phyloP scores from a whole-genome alignment of 371 early-diverging fungal species.

The Smittium mucronatum region DNA sequence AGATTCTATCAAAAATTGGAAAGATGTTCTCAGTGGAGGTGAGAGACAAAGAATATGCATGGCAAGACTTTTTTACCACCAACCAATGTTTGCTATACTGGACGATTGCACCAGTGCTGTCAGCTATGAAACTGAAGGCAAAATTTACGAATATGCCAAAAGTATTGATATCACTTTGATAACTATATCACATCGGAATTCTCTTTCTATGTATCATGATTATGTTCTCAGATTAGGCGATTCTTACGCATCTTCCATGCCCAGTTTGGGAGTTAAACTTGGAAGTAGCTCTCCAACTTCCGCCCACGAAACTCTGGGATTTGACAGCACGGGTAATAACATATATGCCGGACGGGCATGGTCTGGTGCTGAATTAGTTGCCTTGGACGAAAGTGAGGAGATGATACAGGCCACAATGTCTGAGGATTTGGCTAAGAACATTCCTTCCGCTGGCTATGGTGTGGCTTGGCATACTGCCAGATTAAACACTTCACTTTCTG shows the following conservation, averaged over 20 bases:
- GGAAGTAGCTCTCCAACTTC: background rate
- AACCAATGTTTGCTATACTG: conserved; percentile 73
- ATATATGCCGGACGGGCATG: conserved; percentile 6
- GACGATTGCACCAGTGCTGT: conserved; percentile 81
- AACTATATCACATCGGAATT: conserved; percentile 70
- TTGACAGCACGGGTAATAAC: background rate
- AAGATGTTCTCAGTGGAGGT: conserved; percentile 67
- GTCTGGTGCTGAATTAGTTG: conserved; percentile 8
- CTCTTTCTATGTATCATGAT: conserved; percentile 73
- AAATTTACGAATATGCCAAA: conserved; percentile 72
- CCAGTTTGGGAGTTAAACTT: conserved; percentile 2
- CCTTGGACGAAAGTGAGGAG: conserved; percentile 8
- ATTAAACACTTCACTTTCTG: background rate
- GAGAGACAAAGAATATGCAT: conserved; percentile 72
- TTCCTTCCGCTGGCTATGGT: background rate
- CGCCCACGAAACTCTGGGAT: background rate
- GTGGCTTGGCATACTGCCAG: conserved; percentile 11
- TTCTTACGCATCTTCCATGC: conserved; percentile 12
- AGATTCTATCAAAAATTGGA: conserved; percentile 70
- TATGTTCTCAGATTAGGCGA: conserved; percentile 54
- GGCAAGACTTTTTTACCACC: conserved; percentile 74
- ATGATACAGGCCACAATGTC: background rate
- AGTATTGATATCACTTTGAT: conserved; percentile 69
- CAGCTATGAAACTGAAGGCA: conserved; percentile 68
- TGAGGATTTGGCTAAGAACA: background rate